These are phyloP conservation scores for Exophiala calicioides DNA, from an alignment of 2,329 filamentous ascomycete genomes.

Conservation along the genomic window DNA sequence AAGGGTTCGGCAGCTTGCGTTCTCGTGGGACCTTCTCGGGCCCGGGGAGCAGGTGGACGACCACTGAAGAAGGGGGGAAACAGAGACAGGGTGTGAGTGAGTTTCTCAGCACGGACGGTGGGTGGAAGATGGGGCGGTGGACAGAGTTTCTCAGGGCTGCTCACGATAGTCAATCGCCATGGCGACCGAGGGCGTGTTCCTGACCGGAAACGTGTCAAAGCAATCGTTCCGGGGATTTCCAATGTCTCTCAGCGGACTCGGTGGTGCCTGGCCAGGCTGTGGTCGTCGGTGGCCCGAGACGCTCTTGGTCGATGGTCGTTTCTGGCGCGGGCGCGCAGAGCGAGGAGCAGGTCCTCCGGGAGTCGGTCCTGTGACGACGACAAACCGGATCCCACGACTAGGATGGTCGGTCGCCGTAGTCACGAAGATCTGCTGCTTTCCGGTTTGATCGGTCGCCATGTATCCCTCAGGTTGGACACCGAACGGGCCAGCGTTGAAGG, in stretches of 20 bases:
- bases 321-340: too few species aligned
- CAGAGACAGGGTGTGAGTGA: too few species aligned
- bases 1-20: not conserved
- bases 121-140: too few species aligned
- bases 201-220: not conserved
- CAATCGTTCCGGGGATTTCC: not conserved
- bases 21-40: not conserved
- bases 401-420: not conserved
- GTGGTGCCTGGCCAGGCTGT: too few species aligned
- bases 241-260: not conserved
- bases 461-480: not conserved
- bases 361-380: too few species aligned
- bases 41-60: not conserved
- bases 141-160: too few species aligned
- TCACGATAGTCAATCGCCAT: not conserved
- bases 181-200: not conserved
- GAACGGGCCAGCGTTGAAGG: too few species aligned
- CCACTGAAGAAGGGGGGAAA: not conserved
- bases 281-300: too few species aligned
- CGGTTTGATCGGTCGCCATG: conserved; percentile 3
- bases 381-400: too few species aligned
- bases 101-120: too few species aligned
- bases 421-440: not conserved
- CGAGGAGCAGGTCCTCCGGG: too few species aligned
- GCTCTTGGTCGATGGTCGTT: too few species aligned